Conservation (phyloP, 2,329 filamentous ascomycete genomes). For the Didymella arachidicola region DNA sequence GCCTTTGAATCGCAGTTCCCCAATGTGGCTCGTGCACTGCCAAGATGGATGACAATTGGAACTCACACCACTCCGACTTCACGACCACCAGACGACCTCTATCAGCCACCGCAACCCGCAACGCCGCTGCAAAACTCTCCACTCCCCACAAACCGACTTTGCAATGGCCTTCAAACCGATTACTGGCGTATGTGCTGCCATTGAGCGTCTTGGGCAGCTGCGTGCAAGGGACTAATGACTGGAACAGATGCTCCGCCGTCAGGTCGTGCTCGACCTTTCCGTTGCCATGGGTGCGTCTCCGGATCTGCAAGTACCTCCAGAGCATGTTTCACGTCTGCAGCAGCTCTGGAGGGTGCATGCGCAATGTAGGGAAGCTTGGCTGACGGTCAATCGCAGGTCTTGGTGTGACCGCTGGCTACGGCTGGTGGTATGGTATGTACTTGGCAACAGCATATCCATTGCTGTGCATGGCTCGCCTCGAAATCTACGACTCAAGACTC, state of each 20-base stretch:
- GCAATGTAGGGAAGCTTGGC: conserved; percentile 25
- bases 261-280: conserved; percentile 71
- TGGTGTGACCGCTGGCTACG: conserved; percentile 68
- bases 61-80: conserved; percentile 42
- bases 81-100: conserved; percentile 35
- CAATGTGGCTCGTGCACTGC: conserved; percentile 27
- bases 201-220: conserved; percentile 32
- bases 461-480: conserved; percentile 2
- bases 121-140: conserved; percentile 41
- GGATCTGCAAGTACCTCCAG: not conserved
- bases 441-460: conserved; percentile 2
- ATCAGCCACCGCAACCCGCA: conserved; percentile 42
- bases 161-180: conserved; percentile 60
- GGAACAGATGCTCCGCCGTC: conserved; percentile 69
- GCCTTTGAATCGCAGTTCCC: conserved; percentile 30
- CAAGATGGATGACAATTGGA: conserved; percentile 15
- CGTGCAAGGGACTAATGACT: conserved; percentile 37
- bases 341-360: conserved; percentile 18
- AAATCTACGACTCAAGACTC: conserved; percentile 7
- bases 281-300: conserved; percentile 67
- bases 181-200: conserved; percentile 57
- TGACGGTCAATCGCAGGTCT: conserved; percentile 59
- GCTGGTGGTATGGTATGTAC: conserved; percentile 71
- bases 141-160: conserved; percentile 32
- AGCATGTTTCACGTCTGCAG: conserved; percentile 2